phyloP scores from a whole-genome alignment of 2,329 filamentous ascomycete species.

The Ramichloridium luteum region DNA sequence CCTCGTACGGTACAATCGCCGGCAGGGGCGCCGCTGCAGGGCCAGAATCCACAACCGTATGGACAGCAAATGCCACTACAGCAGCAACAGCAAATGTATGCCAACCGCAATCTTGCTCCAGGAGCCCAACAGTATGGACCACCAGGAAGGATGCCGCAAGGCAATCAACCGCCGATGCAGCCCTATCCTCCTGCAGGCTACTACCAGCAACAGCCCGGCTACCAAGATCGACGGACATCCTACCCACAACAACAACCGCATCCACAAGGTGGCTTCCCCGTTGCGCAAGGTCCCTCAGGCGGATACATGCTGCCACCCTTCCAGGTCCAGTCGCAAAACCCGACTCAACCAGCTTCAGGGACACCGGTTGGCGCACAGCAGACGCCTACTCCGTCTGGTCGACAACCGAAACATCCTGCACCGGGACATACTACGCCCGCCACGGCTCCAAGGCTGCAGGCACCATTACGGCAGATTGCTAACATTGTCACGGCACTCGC shows the following conservation, averaged over 20 bases:
- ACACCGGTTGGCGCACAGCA: conserved; percentile 12
- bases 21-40: conserved; percentile 18
- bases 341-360: conserved; percentile 17
- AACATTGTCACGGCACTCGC: conserved; percentile 19
- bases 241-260: conserved; percentile 22
- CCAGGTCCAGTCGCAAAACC: conserved; percentile 34
- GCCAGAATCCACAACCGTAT: conserved; percentile 4
- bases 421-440: conserved; percentile 13
- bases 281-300: conserved; percentile 11
- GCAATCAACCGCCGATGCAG: too few species aligned
- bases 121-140: too few species aligned
- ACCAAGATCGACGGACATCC: conserved; percentile 13
- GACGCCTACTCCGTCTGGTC: conserved; percentile 6
- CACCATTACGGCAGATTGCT: conserved; percentile 12
- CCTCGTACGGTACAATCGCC: too few species aligned
- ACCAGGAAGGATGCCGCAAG: too few species aligned
- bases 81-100: too few species aligned
- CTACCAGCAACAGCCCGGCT: conserved; percentile 20
- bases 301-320: conserved; percentile 38
- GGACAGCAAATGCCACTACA: conserved; percentile 23
- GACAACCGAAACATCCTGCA: conserved; percentile 9
- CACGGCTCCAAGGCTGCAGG: conserved; percentile 14
- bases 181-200: conserved; percentile 21
- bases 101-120: too few species aligned
- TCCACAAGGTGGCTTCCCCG: conserved; percentile 15